Evolutionary conservation across 306 rosid species (phyloP), one percentile per base, ranked within the genome.

Genomic region (Lathyrus oleraceus): DNA sequence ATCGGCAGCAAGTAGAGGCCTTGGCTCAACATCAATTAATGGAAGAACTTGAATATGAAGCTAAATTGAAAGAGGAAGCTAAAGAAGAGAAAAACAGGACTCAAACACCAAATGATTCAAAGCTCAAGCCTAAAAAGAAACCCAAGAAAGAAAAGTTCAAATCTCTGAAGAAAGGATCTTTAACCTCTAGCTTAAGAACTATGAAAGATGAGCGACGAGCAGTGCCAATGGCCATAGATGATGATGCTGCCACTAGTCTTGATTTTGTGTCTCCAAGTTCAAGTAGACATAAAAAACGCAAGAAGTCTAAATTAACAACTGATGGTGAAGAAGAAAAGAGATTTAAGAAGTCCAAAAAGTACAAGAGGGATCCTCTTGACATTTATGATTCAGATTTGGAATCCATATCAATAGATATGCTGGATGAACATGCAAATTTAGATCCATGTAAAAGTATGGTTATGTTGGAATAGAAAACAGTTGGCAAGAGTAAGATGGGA

Each of bases 1-100:
- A 94, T 86, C 84, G 99, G 13, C 99, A 94, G 82, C 88, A 91
- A 82, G 99, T 94, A 58, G 97, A 94, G 86, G 88, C 95, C 78
- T 77, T 94, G 83, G 87, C 97, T 69, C 99, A 94, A 73, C 90
- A 88, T 83, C 96, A 88, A 92, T 85, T 94, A 75, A 93, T 90
- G 96, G 99, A 87, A 87, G 99, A 94, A 30, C 91, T 88, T 21
- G 99, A 91, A 65, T 70, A 75, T 65, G 97, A 88, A 83, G 99
- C 99, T 66, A 90, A 58, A 81, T 82, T 69, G 83, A 91, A 82
- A 82, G 97, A 90, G 75, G 92, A 84, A 65, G 92, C 89, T 53
- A 90, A 81, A 62, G 95, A 79, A 62, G 95, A 87, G 54, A 81
- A 57, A 63, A 88, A 71, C 91, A 90, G 97, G 85, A 77, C 70